phyloP scores from a whole-genome alignment of 768 basidiomycete genomes.

The Mycena metata region DNA sequence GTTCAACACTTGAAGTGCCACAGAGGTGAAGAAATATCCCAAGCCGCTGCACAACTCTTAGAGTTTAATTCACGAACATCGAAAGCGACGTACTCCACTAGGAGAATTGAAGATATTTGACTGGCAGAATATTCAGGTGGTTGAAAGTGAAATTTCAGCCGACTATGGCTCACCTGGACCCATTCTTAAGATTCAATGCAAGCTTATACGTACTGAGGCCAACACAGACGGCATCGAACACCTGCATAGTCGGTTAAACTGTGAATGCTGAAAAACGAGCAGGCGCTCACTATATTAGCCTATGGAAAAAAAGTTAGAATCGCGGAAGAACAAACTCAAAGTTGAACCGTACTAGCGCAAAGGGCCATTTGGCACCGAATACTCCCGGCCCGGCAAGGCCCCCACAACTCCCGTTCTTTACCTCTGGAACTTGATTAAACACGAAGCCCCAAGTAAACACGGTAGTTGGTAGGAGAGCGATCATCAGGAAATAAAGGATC shows the following conservation, averaged over 20 bases:
- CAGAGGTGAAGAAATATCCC: background rate
- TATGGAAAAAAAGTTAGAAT: background rate
- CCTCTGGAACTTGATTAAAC: constrained; percentile 9
- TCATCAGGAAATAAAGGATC: constrained; percentile 5
- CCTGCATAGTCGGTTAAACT: background rate
- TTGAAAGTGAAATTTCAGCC: background rate
- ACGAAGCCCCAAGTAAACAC: constrained; percentile 16
- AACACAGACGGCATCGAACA: constrained; percentile 5
- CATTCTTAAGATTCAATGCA: background rate
- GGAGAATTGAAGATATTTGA: constrained; percentile 11
- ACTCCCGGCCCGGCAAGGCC: constrained; percentile 3
- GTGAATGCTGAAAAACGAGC: background rate
- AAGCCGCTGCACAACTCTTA: background rate
- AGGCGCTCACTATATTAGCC: background rate
- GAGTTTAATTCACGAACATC: background rate
- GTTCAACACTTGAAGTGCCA: constrained; percentile 10
- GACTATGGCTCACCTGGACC: background rate
- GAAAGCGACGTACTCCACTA: background rate
- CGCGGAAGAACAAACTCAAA: background rate
- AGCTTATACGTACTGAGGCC: constrained; percentile 3
- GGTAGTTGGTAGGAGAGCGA: constrained; percentile 6
- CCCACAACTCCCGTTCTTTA: constrained; percentile 1
- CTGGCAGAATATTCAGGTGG: background rate
- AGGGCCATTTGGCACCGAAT: constrained; percentile 10
- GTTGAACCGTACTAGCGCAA: constrained; percentile 3